Conservation (phyloP, 2,329 filamentous ascomycete species). For the Aureobasidium mangrovei region DNA sequence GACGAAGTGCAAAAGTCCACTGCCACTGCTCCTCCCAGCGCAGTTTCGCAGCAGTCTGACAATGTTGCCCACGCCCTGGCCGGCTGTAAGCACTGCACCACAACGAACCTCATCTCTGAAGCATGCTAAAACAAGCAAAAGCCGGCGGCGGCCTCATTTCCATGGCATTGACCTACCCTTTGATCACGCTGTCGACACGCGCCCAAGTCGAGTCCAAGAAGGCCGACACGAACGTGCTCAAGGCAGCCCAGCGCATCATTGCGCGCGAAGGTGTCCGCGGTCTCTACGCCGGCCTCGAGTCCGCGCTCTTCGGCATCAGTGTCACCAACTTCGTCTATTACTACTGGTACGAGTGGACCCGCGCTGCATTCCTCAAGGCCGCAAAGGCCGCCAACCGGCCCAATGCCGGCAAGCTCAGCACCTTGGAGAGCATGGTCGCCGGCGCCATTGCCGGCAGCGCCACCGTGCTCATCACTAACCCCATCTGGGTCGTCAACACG, state of each 20-base stretch:
- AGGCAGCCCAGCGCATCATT: slow-evolving; percentile 77
- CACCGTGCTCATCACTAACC: slow-evolving; percentile 93
- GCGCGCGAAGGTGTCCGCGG: slow-evolving; percentile 83
- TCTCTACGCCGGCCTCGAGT: slow-evolving; percentile 87
- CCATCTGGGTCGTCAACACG: slow-evolving; percentile 98
- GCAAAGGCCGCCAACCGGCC: slow-evolving; percentile 13
- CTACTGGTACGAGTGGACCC: slow-evolving; percentile 98
- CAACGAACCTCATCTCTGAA: neutral
- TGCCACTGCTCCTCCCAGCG: slow-evolving; percentile 36
- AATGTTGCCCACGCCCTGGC: slow-evolving; percentile 94
- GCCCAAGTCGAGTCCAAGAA: slow-evolving; percentile 96
- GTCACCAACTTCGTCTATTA: slow-evolving; percentile 99
- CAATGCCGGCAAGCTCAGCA: slow-evolving; percentile 55
- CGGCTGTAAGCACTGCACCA: slow-evolving; percentile 35
- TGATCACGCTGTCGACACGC: slow-evolving; percentile 94
- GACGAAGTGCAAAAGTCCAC: slow-evolving; percentile 20
- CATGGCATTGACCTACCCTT: slow-evolving; percentile 94
- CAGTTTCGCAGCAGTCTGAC: slow-evolving; percentile 76
- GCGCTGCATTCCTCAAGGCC: slow-evolving; percentile 48
- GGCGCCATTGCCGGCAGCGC: slow-evolving; percentile 89
- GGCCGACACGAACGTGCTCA: slow-evolving; percentile 73
- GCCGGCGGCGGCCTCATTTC: slow-evolving; percentile 89
- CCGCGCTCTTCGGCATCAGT: slow-evolving; percentile 92
- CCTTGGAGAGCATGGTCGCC: slow-evolving; percentile 87
- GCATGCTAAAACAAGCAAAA: neutral